Base-by-base conservation (phyloP, 495 filamentous ascomycete genomes). In the Filosporella fistucella region DNA sequence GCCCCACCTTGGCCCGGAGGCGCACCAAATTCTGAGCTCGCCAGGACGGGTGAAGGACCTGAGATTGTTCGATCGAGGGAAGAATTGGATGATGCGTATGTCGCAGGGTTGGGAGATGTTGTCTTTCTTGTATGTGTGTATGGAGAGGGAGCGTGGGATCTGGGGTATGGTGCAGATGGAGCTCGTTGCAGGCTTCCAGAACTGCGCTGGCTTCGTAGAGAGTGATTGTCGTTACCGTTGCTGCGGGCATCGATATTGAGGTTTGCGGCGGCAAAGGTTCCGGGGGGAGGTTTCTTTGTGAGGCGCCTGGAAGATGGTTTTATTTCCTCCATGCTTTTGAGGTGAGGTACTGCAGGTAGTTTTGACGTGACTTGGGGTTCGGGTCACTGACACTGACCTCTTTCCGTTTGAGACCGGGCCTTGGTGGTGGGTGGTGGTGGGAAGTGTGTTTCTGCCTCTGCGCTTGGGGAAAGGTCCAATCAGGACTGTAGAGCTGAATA, bases 121-220 rank as follows among this genome's bases (percentile, higher is more conserved):
- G 56, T 57, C 42, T 43, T 59, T 24, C 57, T 50, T 30, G 45
- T 46, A 44, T 71, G 71, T 38, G 52, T 49, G 40, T 63, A 60
- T 37, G 57, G 63, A 30, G 58, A 55, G 35, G 56, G 63, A 33
- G 59, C 55, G 45, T 68, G 65, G 37, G 65, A 68, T 39, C 70
- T 67, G 28, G 73, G 67, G 49, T 76, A 70, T 43, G 83, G 82
- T 54, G 81, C 82, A 58, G 83, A 87, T 45, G 84, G 83, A 68
- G 83, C 79, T 63, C 84, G 77, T 62, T 80, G 80, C 56, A 88
- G 70, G 54, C 68, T 74, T 39, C 65, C 65, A 54, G 72, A 76
- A 69, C 71, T 76, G 61, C 69, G 67, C 69, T 76, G 72, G 66
- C 70, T 74, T 54, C 66, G 63, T 53, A 76, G 63, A 56, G 71